phyloP scores from a whole-genome alignment of 2,329 filamentous ascomycete genomes.

The Stachybotrys chartarum region DNA sequence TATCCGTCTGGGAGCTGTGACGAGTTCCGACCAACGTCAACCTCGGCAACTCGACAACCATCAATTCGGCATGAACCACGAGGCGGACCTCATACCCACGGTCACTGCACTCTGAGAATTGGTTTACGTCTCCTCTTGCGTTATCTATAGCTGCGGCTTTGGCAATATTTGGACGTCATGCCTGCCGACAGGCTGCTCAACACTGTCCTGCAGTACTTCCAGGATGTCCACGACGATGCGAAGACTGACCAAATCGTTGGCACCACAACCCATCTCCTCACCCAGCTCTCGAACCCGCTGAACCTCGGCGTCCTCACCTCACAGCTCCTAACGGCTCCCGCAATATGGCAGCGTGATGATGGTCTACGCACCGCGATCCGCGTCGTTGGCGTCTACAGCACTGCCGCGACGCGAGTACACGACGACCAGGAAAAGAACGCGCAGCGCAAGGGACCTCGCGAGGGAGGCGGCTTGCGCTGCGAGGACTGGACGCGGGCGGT shows the following conservation, averaged over 20 bases:
- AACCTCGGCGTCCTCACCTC: slow-evolving; percentile 68
- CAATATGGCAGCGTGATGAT: slow-evolving; percentile 58
- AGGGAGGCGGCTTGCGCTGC: slow-evolving; percentile 36
- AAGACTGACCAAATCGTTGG: slow-evolving; percentile 53
- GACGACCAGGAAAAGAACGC: slow-evolving; percentile 35
- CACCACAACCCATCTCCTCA: slow-evolving; percentile 60
- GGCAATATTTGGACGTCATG: slow-evolving; percentile 33
- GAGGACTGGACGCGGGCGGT: slow-evolving; percentile 52
- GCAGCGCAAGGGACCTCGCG: slow-evolving; percentile 19
- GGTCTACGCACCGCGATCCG: slow-evolving; percentile 57
- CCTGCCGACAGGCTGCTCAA: slow-evolving; percentile 60
- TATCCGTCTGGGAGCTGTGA: no score
- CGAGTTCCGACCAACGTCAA: no score
- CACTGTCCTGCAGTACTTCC: slow-evolving; percentile 55
- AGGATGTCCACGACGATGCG: slow-evolving; percentile 42
- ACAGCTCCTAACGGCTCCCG: slow-evolving; percentile 63
- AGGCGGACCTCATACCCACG: no score
- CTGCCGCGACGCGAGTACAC: slow-evolving; percentile 50
- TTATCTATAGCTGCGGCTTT: no score
- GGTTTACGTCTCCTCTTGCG: no score
- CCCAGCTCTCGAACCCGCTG: slow-evolving; percentile 64
- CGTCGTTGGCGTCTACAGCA: slow-evolving; percentile 65
- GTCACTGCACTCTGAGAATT: no score
- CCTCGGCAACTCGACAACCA: no score
- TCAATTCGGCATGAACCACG: no score